Conservation (phyloP, 2,329 filamentous ascomycete species). For the Penicillium sp. region DNA sequence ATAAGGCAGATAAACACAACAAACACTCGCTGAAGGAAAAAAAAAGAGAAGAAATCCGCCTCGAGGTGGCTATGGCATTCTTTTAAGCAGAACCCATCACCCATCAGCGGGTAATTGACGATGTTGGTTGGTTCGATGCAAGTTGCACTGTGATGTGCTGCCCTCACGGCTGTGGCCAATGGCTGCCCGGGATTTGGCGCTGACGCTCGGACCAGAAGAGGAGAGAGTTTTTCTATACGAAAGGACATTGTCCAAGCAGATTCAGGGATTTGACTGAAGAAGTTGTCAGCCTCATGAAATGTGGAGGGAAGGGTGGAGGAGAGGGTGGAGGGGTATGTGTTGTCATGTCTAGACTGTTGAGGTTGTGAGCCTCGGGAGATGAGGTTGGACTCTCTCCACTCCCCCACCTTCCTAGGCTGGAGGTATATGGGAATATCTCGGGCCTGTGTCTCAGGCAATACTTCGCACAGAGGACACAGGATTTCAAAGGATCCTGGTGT, state of each 20-base stretch:
- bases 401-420: neutral
- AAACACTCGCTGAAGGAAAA: conserved; percentile 64
- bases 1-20: conserved; percentile 44
- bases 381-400: neutral
- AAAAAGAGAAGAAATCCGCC: conserved; percentile 36
- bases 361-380: neutral
- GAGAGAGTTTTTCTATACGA: conserved; percentile 1
- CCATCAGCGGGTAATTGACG: conserved; percentile 12
- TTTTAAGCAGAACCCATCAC: conserved; percentile 21
- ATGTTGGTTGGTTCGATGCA: conserved; percentile 9
- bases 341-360: neutral
- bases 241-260: neutral
- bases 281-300: neutral
- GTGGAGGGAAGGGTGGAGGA: neutral
- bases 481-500: neutral
- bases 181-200: neutral
- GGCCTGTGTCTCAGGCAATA: too few species aligned
- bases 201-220: conserved; percentile 1
- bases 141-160: conserved; percentile 6
- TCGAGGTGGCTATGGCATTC: conserved; percentile 18
- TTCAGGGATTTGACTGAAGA: neutral
- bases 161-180: conserved; percentile 1
- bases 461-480: neutral
- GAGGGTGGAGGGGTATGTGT: neutral
- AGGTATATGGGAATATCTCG: neutral